Evolutionary conservation across 805 yeast species (phyloP).

Genomic region (Starmerella bombi): DNA sequence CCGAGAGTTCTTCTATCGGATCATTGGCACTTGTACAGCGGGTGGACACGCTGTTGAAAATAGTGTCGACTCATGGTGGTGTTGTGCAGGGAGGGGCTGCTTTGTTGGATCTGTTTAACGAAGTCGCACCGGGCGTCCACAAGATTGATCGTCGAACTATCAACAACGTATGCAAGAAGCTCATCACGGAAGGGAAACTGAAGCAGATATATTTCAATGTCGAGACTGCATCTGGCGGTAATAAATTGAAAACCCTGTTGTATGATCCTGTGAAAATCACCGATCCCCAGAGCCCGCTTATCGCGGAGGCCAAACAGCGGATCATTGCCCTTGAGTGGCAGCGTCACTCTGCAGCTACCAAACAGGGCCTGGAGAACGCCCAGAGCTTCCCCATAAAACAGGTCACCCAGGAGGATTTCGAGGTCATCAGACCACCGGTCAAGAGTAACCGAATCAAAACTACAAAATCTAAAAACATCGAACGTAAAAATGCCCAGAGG

Average conservation of each 20-base stretch:
- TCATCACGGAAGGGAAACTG: constrained; percentile 28
- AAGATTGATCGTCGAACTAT: constrained; percentile 45
- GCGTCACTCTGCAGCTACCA: constrained; percentile 1
- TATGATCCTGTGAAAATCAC: constrained; percentile 19
- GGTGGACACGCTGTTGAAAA: constrained; percentile 32
- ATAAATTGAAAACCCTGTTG: constrained; percentile 22
- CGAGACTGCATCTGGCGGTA: constrained; percentile 16
- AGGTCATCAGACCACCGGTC: constrained; percentile 3
- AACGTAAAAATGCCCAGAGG: not conserved
- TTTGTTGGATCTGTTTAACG: constrained; percentile 33
- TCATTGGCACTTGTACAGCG: constrained; percentile 37
- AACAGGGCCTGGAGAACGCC: not conserved
- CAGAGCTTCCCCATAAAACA: not conserved
- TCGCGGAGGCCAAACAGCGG: constrained; percentile 13
- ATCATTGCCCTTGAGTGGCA: constrained; percentile 13
- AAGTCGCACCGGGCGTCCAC: constrained; percentile 25
- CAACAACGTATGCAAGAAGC: constrained; percentile 31
- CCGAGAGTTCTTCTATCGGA: constrained; percentile 8
- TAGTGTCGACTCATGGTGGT: constrained; percentile 36
- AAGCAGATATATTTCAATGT: constrained; percentile 22
- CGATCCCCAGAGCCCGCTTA: constrained; percentile 21
- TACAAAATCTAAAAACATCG: not conserved
- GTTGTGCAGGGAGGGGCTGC: constrained; percentile 33
- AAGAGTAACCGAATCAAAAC: not conserved
- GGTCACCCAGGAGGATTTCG: constrained; percentile 9